Percentiles rank a stretch among this genome's conserved stretches.
Conservation (phyloP, 2,329 filamentous ascomycete species). For the Phaeophleospora eucalypticola region DNA sequence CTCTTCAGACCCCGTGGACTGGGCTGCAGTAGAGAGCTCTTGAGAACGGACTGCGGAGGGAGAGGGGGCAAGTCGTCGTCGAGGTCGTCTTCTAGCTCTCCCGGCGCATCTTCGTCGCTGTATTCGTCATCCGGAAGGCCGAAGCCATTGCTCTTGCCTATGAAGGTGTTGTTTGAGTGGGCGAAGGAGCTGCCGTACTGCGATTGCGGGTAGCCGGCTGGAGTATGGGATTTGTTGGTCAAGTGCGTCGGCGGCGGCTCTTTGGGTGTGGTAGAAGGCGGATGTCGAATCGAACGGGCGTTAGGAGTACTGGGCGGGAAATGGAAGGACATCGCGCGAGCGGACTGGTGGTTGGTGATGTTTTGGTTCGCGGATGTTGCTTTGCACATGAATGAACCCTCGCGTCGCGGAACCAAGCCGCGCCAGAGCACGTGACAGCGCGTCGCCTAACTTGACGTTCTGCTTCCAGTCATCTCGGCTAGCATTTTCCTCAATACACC, state of each 20-base stretch:
- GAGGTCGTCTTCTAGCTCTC: slow-evolving; percentile 32
- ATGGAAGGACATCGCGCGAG: neutral
- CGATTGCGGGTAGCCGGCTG: slow-evolving; percentile 31
- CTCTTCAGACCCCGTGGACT: slow-evolving; percentile 34
- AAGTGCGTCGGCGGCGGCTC: slow-evolving; percentile 33
- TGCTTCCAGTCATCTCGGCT: no score
- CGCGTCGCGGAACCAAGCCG: no score
- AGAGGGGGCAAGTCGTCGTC: slow-evolving; percentile 2
- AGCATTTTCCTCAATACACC: no score
- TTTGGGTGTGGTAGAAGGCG: slow-evolving; percentile 36
- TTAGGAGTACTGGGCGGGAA: slow-evolving; percentile 27
- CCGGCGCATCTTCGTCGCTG: slow-evolving; percentile 32
- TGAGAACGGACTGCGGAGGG: slow-evolving; percentile 9
- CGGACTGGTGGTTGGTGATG: neutral
- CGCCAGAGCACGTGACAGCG: no score
- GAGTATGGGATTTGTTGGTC: slow-evolving; percentile 33
- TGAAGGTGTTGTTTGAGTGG: slow-evolving; percentile 27
- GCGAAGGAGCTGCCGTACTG: slow-evolving; percentile 33
- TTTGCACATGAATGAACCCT: no score
- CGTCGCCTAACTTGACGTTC: no score
- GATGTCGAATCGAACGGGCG: slow-evolving; percentile 20
- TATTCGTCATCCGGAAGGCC: slow-evolving; percentile 31
- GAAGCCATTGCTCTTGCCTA: slow-evolving; percentile 26
- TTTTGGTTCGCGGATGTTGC: neutral
- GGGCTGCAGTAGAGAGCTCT: slow-evolving; percentile 19